These are phyloP conservation scores for Jatropha podagrica DNA, from an alignment of 441 rosid species.

Conservation along the genomic window DNA sequence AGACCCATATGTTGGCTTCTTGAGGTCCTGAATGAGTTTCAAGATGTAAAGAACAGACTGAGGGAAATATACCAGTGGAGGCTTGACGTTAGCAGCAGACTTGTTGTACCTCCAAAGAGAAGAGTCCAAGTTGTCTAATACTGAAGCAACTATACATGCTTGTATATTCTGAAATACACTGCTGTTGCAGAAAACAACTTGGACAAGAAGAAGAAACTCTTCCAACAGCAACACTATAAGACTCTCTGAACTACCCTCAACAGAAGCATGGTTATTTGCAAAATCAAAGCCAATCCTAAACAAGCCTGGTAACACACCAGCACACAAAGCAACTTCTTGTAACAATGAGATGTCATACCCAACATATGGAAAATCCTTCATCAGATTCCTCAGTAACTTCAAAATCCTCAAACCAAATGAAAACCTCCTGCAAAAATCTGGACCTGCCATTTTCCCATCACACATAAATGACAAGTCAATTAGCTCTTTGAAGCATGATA, in stretches of 20 bases:
- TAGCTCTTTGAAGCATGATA: constrained; percentile 66
- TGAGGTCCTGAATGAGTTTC: constrained; percentile 81
- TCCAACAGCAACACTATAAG: constrained; percentile 70
- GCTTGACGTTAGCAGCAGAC: constrained; percentile 51
- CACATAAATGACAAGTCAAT: constrained; percentile 50
- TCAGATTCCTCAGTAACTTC: constrained; percentile 75
- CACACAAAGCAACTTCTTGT: constrained; percentile 70
- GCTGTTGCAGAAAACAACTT: constrained; percentile 67
- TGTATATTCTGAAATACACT: constrained; percentile 65
- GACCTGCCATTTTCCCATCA: constrained; percentile 66
- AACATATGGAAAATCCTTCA: constrained; percentile 61
- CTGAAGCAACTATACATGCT: constrained; percentile 78
- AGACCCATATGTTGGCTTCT: constrained; percentile 51
- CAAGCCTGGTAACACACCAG: constrained; percentile 63
- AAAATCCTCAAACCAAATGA: constrained; percentile 77
- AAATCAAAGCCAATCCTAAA: constrained; percentile 68
- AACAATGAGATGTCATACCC: constrained; percentile 71
- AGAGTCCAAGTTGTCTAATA: constrained; percentile 70
- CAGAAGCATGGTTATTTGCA: constrained; percentile 48
- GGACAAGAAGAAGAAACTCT: constrained; percentile 87
- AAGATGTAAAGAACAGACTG: constrained; percentile 62
- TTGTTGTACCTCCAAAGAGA: constrained; percentile 77
- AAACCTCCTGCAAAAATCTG: constrained; percentile 58
- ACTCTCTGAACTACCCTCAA: constrained; percentile 82
- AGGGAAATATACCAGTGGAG: constrained; percentile 82